Base-by-base conservation (phyloP, 2,329 filamentous ascomycete genomes). In the Clonostachys sp. region DNA sequence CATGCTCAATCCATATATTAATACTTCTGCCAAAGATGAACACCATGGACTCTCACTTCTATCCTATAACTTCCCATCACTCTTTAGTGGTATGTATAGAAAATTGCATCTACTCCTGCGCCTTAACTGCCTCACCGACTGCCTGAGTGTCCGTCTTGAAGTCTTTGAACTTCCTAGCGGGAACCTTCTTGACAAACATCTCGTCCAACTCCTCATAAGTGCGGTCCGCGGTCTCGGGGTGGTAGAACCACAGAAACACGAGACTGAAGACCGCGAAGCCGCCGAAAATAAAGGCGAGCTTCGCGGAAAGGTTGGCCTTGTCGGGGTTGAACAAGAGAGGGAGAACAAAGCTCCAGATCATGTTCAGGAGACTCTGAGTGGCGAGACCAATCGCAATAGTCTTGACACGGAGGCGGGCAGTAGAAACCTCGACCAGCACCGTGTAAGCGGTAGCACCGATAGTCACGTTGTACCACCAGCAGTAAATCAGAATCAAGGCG, bases 391-490 rank as follows among this genome's bases (percentile, higher is more conserved):
- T 53, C 1, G 62, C 64, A 47, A 68, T 67, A 0, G 67, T 68
- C 7, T 61, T 58, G 5, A 66, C 61, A 24, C 70, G 62, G 6
- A 74, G 60, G 1, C 59, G 58, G 1, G 64, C 55, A 7, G 66
- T 68, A 20, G 66, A 60, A 9, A 65, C 57, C 50, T 74, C 71
- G 5, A 66, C 65, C 1, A 70, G 65, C 2, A 74, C 59, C 12
- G 65, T 65, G 50, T 72, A 74, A 3, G 68, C 69, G 51, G 66
- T 65, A 14, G 71, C 68, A 5, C 71, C 70, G 10, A 74, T 63
- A 0, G 66, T 64, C 6, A 67, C 51, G 48, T 71, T 66, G 54
- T 72, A 74, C 14, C 71, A 55, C 36, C 71, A 65, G 1, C 67
- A 65, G 45, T 63, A 67, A 43, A 67, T 56, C 44, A 67, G 61